phyloP scores from a whole-genome alignment of 768 basidiomycete species.

The Porpolomopsis calyptriformis region DNA sequence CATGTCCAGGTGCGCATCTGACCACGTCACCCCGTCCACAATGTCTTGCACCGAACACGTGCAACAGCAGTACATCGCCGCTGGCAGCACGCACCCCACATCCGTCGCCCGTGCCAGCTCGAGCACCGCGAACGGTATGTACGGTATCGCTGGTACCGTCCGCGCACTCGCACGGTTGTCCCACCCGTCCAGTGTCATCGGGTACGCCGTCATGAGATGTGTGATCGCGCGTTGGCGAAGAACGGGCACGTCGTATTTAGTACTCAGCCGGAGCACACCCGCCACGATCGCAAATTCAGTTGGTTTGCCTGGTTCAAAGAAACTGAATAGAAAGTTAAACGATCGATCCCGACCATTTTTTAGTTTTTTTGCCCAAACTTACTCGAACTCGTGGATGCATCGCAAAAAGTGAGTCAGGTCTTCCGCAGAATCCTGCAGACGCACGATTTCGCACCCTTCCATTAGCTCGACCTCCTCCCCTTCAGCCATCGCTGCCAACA shows the following conservation, averaged over 20 bases:
- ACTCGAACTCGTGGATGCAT: constrained; percentile 9
- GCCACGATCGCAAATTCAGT: background rate
- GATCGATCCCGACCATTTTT: too few relatives aligned
- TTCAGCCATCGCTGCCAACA: constrained; percentile 10
- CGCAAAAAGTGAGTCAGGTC: constrained; percentile 10
- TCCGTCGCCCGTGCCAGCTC: background rate
- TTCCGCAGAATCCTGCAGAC: constrained; percentile 5
- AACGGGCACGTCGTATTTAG: constrained; percentile 6
- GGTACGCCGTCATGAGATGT: constrained; percentile 2
- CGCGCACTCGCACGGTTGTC: background rate
- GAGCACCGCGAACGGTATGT: background rate
- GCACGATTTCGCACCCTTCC: constrained; percentile 7
- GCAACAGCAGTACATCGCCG: constrained; percentile 3
- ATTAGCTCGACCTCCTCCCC: constrained; percentile 2
- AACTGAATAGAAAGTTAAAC: too few relatives aligned
- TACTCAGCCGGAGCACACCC: constrained; percentile 7
- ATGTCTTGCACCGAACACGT: background rate
- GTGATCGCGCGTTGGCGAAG: constrained; percentile 6
- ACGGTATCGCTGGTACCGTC: background rate
- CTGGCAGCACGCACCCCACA: background rate
- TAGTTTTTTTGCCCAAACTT: too few relatives aligned
- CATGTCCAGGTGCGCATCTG: background rate
- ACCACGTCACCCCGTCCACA: constrained; percentile 2
- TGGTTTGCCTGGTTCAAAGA: constrained; percentile 3
- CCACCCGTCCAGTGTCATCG: background rate